Conservation (phyloP, 1,284 basidiomycete genomes). For the Ustilago curta region DNA sequence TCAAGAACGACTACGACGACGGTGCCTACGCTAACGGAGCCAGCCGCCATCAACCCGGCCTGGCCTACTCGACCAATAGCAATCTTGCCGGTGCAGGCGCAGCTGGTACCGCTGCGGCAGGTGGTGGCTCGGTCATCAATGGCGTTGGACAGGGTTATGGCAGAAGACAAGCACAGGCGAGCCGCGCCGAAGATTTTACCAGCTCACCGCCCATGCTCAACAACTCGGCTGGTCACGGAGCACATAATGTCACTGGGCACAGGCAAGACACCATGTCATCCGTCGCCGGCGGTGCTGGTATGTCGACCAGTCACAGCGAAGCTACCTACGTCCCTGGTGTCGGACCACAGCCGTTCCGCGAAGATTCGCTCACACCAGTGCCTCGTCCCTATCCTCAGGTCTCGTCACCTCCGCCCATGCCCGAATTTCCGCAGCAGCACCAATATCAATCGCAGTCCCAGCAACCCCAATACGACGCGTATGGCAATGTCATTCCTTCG, state of each 20-base stretch:
- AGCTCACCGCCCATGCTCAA: slow-evolving; percentile 42
- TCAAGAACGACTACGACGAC: slow-evolving; percentile 59
- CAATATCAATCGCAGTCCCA: slow-evolving; percentile 20
- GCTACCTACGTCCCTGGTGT: slow-evolving; percentile 49
- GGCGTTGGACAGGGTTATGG: slow-evolving; percentile 60
- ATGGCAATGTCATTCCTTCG: slow-evolving; percentile 28
- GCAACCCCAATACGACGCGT: slow-evolving; percentile 36
- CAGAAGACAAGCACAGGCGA: slow-evolving; percentile 32
- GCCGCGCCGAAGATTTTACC: slow-evolving; percentile 27
- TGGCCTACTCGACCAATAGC: slow-evolving; percentile 44
- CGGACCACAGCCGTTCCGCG: slow-evolving; percentile 59
- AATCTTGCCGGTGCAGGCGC: slow-evolving; percentile 28
- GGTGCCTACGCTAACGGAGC: slow-evolving; percentile 37
- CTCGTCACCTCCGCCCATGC: slow-evolving; percentile 34
- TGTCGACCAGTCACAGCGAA: slow-evolving; percentile 27
- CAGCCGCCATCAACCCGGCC: slow-evolving; percentile 34
- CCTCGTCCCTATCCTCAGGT: slow-evolving; percentile 41
- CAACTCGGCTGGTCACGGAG: slow-evolving; percentile 53
- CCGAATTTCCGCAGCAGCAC: slow-evolving; percentile 19
- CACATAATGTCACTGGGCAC: slow-evolving; percentile 28
- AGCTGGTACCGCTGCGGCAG: slow-evolving; percentile 19
- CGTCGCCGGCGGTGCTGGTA: slow-evolving; percentile 7
- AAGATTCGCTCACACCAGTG: slow-evolving; percentile 35
- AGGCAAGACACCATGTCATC: slow-evolving; percentile 30
- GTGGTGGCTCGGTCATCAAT: slow-evolving; percentile 41